phyloP scores from a whole-genome alignment of 2,329 filamentous ascomycete species.

The Allantophomopsis cytisporea region DNA sequence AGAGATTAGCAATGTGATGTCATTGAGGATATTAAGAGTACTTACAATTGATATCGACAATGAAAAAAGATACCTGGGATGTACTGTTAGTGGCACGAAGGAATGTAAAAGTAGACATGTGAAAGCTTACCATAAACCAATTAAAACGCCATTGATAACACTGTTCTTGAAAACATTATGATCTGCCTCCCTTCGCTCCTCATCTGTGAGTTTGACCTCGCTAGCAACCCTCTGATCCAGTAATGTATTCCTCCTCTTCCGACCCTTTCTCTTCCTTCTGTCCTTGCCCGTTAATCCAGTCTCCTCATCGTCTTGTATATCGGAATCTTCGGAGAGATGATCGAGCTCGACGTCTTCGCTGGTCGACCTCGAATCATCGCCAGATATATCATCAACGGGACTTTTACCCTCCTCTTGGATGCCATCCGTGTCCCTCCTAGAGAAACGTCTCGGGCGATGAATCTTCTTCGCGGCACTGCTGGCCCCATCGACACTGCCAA shows the following conservation, averaged over 20 bases:
- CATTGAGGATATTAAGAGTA: slow-evolving; percentile 7
- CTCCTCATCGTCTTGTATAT: slow-evolving; percentile 76
- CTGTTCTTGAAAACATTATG: slow-evolving; percentile 56
- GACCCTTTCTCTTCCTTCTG: slow-evolving; percentile 50
- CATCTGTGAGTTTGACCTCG: slow-evolving; percentile 45
- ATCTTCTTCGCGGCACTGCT: slow-evolving; percentile 3
- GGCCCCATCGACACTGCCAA: slow-evolving; percentile 5
- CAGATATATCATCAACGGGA: slow-evolving; percentile 3
- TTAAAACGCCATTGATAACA: slow-evolving; percentile 65
- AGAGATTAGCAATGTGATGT: not conserved
- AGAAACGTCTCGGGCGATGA: not conserved
- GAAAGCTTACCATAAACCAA: slow-evolving; percentile 60
- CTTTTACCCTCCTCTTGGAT: slow-evolving; percentile 2
- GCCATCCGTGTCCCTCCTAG: not conserved
- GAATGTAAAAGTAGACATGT: not conserved
- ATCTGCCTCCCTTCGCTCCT: slow-evolving; percentile 66
- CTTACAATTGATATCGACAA: slow-evolving; percentile 82
- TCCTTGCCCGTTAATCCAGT: slow-evolving; percentile 69
- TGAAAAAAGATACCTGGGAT: slow-evolving; percentile 58
- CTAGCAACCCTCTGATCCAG: slow-evolving; percentile 57
- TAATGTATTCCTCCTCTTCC: slow-evolving; percentile 52
- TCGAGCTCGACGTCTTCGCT: slow-evolving; percentile 42
- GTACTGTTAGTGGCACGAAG: not conserved
- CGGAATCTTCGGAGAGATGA: slow-evolving; percentile 53
- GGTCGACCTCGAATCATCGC: slow-evolving; percentile 13